These are phyloP conservation scores for Alternaria incomplexa DNA, from an alignment of 2,329 filamentous ascomycete genomes.

Conservation along the genomic window DNA sequence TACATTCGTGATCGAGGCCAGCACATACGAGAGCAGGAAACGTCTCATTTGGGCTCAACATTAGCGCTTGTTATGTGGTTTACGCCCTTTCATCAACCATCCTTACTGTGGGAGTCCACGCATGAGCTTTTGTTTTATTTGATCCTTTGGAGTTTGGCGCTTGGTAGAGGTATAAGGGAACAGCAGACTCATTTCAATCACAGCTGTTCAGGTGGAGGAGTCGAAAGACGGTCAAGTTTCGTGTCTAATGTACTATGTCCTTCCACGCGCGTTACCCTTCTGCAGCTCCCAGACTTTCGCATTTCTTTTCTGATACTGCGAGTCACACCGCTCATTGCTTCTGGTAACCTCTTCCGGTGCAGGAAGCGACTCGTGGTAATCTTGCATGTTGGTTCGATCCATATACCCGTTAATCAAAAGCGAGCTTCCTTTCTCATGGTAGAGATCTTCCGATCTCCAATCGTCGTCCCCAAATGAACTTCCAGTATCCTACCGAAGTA, in stretches of 20 bases:
- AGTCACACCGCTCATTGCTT: neutral
- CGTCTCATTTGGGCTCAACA: neutral
- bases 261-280: neutral
- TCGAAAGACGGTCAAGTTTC: neutral
- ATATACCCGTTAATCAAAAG: neutral
- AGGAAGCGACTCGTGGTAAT: neutral
- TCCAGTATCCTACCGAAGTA: neutral
- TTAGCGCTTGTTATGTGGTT: slow-evolving; percentile 2
- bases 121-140: neutral
- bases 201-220: neutral
- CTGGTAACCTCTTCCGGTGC: neutral
- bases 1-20: neutral
- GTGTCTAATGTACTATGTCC: neutral
- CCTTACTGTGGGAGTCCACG: neutral
- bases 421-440: neutral
- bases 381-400: neutral
- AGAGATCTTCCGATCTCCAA: neutral
- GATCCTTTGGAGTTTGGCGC: neutral
- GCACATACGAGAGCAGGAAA: neutral
- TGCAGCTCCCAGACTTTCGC: neutral
- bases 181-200: neutral
- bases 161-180: neutral
- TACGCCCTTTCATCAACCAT: neutral
- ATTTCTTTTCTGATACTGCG: neutral
- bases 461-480: neutral